phyloP scores from a whole-genome alignment of 2,329 filamentous ascomycete species.

The Elsinoe fawcettii region DNA sequence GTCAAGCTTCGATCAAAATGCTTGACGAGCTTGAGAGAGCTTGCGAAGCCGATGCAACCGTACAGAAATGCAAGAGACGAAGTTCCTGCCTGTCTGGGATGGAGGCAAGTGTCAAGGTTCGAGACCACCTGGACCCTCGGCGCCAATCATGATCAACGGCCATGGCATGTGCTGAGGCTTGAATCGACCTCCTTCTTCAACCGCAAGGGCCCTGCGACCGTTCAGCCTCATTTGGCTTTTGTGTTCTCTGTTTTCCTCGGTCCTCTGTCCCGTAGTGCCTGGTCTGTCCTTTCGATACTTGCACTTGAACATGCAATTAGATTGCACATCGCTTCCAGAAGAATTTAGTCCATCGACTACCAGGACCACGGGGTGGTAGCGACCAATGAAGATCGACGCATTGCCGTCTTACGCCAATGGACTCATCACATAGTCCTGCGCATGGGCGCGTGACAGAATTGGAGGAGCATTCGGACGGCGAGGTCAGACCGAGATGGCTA shows the following conservation, averaged over 20 bases:
- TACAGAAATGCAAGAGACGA: background rate
- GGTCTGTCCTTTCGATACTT: slow-evolving; percentile 2
- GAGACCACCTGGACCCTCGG: background rate
- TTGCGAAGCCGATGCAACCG: slow-evolving; percentile 9
- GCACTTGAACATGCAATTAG: background rate
- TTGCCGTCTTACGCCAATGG: slow-evolving; percentile 4
- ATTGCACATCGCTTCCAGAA: slow-evolving; percentile 14
- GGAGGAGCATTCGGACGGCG: background rate
- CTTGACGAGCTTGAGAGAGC: background rate
- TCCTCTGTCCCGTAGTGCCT: background rate
- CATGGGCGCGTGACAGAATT: background rate
- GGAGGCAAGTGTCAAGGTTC: slow-evolving; percentile 1
- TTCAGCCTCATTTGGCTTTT: slow-evolving; percentile 12
- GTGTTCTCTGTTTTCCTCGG: slow-evolving; percentile 5
- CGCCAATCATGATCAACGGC: slow-evolving; percentile 12
- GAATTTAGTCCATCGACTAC: background rate
- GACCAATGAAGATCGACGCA: slow-evolving; percentile 9
- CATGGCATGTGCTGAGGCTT: slow-evolving; percentile 9
- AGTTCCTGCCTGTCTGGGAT: slow-evolving; percentile 10
- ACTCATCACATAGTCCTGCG: background rate
- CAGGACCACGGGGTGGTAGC: slow-evolving; percentile 4
- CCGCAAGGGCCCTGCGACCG: background rate
- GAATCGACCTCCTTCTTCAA: background rate
- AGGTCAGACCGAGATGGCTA: slow-evolving; percentile 12
- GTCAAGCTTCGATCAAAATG: slow-evolving; percentile 11